phyloP scores from a whole-genome alignment of 176 grass and related monocot genomes.

The Urochloa ruziziensis region DNA sequence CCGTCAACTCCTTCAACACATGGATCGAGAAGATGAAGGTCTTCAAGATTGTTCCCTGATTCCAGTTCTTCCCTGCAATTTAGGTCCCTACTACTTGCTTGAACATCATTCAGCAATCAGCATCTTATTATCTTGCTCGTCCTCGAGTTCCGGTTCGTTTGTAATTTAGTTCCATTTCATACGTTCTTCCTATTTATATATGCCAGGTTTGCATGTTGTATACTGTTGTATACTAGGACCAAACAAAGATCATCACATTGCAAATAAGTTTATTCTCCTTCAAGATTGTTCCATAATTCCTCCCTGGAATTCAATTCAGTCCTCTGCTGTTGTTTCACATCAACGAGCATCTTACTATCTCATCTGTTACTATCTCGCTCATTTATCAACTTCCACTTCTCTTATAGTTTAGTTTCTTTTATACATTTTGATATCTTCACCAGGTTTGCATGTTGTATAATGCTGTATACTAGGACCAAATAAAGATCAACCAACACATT shows the following conservation, averaged over 20 bases:
- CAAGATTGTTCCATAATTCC: too few relatives aligned
- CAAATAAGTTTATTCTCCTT: background rate
- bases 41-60: constrained; percentile 76
- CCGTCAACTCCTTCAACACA: constrained; percentile 55
- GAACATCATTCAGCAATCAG: background rate
- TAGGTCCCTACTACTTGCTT: background rate
- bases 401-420: constrained; percentile 7
- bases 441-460: constrained; percentile 29
- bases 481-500: background rate
- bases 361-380: too few relatives aligned
- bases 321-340: too few relatives aligned
- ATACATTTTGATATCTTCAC: background rate
- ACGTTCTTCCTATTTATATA: background rate
- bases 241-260: constrained; percentile 8
- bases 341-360: too few relatives aligned
- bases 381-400: too few relatives aligned
- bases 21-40: constrained; percentile 84
- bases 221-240: constrained; percentile 27
- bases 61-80: background rate
- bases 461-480: constrained; percentile 27
- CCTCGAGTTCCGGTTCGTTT: background rate
- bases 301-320: too few relatives aligned
- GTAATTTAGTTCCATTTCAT: constrained; percentile 5
- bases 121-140: background rate
- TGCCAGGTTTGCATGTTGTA: constrained; percentile 26